Base-by-base conservation (phyloP, 768 basidiomycete genomes). In the Suillus discolor region DNA sequence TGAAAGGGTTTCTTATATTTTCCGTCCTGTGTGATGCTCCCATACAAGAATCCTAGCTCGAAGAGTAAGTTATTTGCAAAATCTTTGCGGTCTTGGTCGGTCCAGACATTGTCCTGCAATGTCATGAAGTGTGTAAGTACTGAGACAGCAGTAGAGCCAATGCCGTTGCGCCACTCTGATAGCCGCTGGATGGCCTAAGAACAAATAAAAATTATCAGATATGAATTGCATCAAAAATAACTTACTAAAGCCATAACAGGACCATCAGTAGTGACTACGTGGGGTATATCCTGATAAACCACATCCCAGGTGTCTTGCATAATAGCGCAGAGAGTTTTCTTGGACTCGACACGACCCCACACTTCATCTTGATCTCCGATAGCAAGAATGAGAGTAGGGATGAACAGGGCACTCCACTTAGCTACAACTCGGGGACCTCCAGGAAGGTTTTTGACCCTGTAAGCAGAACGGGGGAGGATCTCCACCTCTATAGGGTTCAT, bases 161-260 rank as follows among this genome's bases (percentile, higher is more conserved):
- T 34, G 39, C 65, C n/a, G 15, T 41, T 66, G 23, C 62, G 34
- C 67, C 67, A 68, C 49, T 68, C 61, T 23, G 54, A 28, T 15
- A 68, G 28, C 20, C 41, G 31, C 45, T 68, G 65, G 11, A 7
- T 41, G 13, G 38, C 47, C 61, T 68, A 36, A 15, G 2, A 8
- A n/a, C n/a, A n/a, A n/a, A n/a, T n/a, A 39, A 49, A 23, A 9
- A 47, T 9, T 0, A 47, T 57, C 47, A 63, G 23, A 23, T 54
- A 59, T 6, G n/a, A 65, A 61, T 57, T 63, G 63, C 20, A 4
- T 45, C 44, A 45, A n/a, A 20, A 9, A 45, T 45, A 2, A 45
- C 44, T 45, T 45, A 45, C 64, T 13, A 68, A 2, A 2, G 38
- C 61, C 12, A 57, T 39, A 1, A 36, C 36, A 36, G 36, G 36